Conservation (phyloP, 306 rosid species). For the Echinosophora koreensis region DNA sequence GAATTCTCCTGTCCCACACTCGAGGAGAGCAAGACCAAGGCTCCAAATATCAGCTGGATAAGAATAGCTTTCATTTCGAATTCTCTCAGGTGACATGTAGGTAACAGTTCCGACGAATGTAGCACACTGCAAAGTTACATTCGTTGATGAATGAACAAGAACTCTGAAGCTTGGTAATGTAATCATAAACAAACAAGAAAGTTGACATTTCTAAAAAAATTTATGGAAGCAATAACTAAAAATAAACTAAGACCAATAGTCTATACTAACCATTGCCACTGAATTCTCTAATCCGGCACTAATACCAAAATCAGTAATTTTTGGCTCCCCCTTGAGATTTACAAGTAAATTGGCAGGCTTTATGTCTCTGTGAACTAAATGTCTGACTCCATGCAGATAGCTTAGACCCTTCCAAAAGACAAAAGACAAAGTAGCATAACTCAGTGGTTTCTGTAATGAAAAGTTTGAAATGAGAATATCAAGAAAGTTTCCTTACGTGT, state of each 20-base stretch:
- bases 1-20: conserved; percentile 98
- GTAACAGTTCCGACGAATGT: conserved; percentile 97
- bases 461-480: conserved; percentile 36
- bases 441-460: conserved; percentile 16
- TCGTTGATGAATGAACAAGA: conserved; percentile 30
- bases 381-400: conserved; percentile 89
- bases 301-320: conserved; percentile 95
- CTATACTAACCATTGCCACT: conserved; percentile 86
- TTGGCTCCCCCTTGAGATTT: conserved; percentile 96
- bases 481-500: conserved; percentile 57
- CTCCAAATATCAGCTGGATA: conserved; percentile 99
- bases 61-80: conserved; percentile 91
- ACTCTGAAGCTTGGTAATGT: neutral
- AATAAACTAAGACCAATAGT: conserved; percentile 20
- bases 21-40: conserved; percentile 95
- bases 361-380: conserved; percentile 96
- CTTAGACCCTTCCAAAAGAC: conserved; percentile 76
- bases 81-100: conserved; percentile 98
- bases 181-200: neutral
- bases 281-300: conserved; percentile 99
- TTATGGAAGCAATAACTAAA: conserved; percentile 19
- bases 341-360: conserved; percentile 95
- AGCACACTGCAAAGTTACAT: conserved; percentile 74
- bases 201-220: conserved; percentile 18
- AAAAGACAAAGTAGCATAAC: conserved; percentile 35